These are phyloP conservation scores for Suillus variegatus DNA, from an alignment of 768 basidiomycete species.

Conservation along the genomic window DNA sequence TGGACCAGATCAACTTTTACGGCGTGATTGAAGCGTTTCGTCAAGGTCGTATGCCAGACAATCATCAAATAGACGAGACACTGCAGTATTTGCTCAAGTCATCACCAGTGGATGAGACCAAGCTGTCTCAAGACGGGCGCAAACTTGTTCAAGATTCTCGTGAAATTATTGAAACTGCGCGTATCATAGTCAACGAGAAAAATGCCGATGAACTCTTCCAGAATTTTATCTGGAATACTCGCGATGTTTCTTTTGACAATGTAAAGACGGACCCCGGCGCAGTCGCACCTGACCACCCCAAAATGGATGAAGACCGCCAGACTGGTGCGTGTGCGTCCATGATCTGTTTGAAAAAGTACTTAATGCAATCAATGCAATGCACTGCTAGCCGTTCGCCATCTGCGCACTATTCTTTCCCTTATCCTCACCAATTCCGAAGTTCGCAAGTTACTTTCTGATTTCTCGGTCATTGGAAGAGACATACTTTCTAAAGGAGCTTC, in stretches of 20 bases:
- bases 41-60: constrained; percentile 76
- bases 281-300: constrained; percentile 50
- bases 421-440: constrained; percentile 93
- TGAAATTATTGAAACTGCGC: constrained; percentile 76
- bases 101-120: constrained; percentile 58
- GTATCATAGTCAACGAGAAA: constrained; percentile 76
- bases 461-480: constrained; percentile 78
- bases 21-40: constrained; percentile 82
- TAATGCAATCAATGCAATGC: constrained; percentile 19
- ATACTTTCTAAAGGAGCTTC: constrained; percentile 72
- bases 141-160: constrained; percentile 76
- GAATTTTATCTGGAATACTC: constrained; percentile 84
- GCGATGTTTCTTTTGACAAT: constrained; percentile 42
- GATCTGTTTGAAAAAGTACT: not conserved
- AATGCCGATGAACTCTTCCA: constrained; percentile 92
- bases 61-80: constrained; percentile 74
- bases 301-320: constrained; percentile 57
- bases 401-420: constrained; percentile 85
- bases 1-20: constrained; percentile 65
- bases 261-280: constrained; percentile 43
- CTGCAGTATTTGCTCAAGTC: constrained; percentile 65
- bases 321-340: constrained; percentile 46
- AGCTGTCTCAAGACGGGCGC: constrained; percentile 77
- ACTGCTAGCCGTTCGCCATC: constrained; percentile 71
- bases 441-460: constrained; percentile 84